Conservation (phyloP, 257 asterid genomes). For the Prunella vulgaris region DNA sequence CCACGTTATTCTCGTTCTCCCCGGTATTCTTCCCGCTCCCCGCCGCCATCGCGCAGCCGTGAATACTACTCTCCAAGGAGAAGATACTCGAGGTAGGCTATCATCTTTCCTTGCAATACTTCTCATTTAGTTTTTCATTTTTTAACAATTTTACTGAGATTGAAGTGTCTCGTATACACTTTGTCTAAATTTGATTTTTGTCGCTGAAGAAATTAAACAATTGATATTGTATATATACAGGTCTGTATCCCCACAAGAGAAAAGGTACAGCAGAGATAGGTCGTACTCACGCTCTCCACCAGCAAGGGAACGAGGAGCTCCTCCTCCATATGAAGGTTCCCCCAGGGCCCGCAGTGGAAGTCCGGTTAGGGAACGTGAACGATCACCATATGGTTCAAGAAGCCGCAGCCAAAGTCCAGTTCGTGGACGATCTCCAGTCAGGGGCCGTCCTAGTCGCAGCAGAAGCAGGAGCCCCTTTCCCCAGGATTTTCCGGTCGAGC, state of each 20-base stretch:
- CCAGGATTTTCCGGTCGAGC: slow-evolving; percentile 22
- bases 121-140: not conserved
- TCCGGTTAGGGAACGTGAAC: slow-evolving; percentile 52
- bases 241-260: slow-evolving; percentile 69
- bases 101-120: not conserved
- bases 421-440: slow-evolving; percentile 31
- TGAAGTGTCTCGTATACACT: not conserved
- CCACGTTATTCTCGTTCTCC: slow-evolving; percentile 78
- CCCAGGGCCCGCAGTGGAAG: slow-evolving; percentile 47
- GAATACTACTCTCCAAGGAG: slow-evolving; percentile 77
- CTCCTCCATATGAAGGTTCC: slow-evolving; percentile 36
- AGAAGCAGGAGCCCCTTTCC: slow-evolving; percentile 50
- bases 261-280: slow-evolving; percentile 58
- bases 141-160: not conserved
- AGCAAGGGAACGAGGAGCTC: slow-evolving; percentile 30
- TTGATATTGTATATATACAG: slow-evolving; percentile 17
- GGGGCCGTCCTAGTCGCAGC: slow-evolving; percentile 40
- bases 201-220: no score
- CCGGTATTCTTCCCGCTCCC: slow-evolving; percentile 64
- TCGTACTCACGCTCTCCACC: slow-evolving; percentile 52
- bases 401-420: slow-evolving; percentile 53
- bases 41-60: slow-evolving; percentile 59
- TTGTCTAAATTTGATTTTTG: no score
- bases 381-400: slow-evolving; percentile 41
- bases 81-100: slow-evolving; percentile 63